Evolutionary conservation across 192 early-diverging fungal genomes (phyloP).

Genomic region (Dispira simplex): DNA sequence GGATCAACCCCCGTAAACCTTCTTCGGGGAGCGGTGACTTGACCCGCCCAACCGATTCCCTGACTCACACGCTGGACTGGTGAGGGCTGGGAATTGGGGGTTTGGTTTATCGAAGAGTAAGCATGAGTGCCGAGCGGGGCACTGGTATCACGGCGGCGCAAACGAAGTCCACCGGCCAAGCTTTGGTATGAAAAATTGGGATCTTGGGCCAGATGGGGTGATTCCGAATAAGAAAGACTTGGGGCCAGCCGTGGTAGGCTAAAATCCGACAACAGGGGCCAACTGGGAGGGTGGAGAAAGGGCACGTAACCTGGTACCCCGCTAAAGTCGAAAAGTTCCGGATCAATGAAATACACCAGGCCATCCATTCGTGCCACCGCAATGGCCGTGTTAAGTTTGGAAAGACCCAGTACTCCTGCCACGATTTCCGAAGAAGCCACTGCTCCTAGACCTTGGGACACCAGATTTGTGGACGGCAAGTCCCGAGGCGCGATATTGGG

Average conservation of each 20-base stretch:
- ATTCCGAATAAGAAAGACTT: too few relatives aligned
- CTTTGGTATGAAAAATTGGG: not conserved
- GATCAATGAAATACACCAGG: slow-evolving; percentile 3
- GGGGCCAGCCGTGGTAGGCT: too few relatives aligned
- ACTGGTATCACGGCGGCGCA: not conserved
- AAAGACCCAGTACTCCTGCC: not conserved
- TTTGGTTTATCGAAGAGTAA: not conserved
- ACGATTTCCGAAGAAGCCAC: not conserved
- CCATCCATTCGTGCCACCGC: slow-evolving; percentile 11
- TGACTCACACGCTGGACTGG: not conserved
- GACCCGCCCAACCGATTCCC: too few relatives aligned
- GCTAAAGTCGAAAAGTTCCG: slow-evolving; percentile 1
- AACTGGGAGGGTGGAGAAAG: not conserved
- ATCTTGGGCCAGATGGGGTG: not conserved
- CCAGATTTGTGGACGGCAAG: not conserved
- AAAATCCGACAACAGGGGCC: slow-evolving; percentile 1
- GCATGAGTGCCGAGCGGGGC: not conserved
- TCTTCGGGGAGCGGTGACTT: too few relatives aligned
- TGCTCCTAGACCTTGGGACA: not conserved
- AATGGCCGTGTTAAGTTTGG: not conserved
- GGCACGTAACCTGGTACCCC: slow-evolving; percentile 4
- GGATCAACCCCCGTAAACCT: too few relatives aligned
- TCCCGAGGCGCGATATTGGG: too few relatives aligned
- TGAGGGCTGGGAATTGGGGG: not conserved
- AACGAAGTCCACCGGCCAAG: not conserved